These are phyloP conservation scores for Pythium monospermum DNA, from an alignment of 352 stramenopile genomes.

Conservation along the genomic window DNA sequence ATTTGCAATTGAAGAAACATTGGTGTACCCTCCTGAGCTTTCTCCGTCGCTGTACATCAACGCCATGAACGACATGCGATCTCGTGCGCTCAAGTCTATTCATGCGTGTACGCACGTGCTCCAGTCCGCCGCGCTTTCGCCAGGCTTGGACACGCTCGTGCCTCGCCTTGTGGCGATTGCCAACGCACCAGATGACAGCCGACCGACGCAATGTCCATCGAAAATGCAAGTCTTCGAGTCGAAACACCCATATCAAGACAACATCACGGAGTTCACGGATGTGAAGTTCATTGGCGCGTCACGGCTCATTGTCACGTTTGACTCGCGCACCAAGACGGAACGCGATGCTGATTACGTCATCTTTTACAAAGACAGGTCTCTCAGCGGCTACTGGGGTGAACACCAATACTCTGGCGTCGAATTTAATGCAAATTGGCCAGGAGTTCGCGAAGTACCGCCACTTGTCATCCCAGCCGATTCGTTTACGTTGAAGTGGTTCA, in stretches of 20 bases:
- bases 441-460: slow-evolving; percentile 40
- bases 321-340: slow-evolving; percentile 57
- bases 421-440: slow-evolving; percentile 78
- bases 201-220: slow-evolving; percentile 40
- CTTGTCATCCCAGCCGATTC: slow-evolving; percentile 73
- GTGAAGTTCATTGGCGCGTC: slow-evolving; percentile 70
- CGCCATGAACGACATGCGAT: slow-evolving; percentile 49
- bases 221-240: slow-evolving; percentile 76
- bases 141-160: slow-evolving; percentile 1
- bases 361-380: slow-evolving; percentile 81
- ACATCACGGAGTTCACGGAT: slow-evolving; percentile 71
- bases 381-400: slow-evolving; percentile 55
- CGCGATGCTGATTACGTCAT: slow-evolving; percentile 73
- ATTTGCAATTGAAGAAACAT: slow-evolving; percentile 52
- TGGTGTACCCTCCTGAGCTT: slow-evolving; percentile 47
- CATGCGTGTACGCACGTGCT: slow-evolving; percentile 2
- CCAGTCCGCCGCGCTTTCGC: neutral
- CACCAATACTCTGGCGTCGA: slow-evolving; percentile 64
- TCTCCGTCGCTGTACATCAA: slow-evolving; percentile 35
- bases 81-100: slow-evolving; percentile 53
- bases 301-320: slow-evolving; percentile 66
- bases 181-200: slow-evolving; percentile 34
- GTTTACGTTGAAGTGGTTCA: slow-evolving; percentile 84
- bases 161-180: slow-evolving; percentile 38
- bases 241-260: slow-evolving; percentile 81